Conservation (phyloP, 257 asterid species). For the Nicotiana otophora region DNA sequence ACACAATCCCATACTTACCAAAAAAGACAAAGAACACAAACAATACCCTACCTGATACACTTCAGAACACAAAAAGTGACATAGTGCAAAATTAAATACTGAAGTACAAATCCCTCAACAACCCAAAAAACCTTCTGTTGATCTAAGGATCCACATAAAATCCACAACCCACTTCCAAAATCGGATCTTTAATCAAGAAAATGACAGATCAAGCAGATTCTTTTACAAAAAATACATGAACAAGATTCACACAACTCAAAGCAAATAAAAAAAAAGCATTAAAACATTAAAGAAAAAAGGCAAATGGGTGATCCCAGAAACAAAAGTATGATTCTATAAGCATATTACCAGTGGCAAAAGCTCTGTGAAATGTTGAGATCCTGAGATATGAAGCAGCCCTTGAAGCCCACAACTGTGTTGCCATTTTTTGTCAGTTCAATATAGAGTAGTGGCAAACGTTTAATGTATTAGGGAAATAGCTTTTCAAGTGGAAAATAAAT, state of each 20-base stretch:
- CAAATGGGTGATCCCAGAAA: neutral
- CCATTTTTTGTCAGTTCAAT: slow-evolving; percentile 36
- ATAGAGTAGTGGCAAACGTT: neutral
- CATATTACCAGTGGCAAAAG: slow-evolving; percentile 72
- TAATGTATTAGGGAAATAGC: neutral
- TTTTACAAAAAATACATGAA: slow-evolving; percentile 3
- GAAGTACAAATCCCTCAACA: neutral
- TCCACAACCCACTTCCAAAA: slow-evolving; percentile 15
- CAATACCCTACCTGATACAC: neutral
- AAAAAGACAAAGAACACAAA: neutral
- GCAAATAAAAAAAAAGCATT: neutral
- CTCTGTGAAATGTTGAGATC: slow-evolving; percentile 72
- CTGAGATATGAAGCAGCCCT: slow-evolving; percentile 73
- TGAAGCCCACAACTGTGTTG: slow-evolving; percentile 73
- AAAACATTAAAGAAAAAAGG: neutral
- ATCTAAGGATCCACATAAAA: slow-evolving; percentile 10
- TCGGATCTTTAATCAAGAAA: slow-evolving; percentile 37
- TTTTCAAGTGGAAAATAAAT: neutral
- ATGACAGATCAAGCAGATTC: slow-evolving; percentile 34
- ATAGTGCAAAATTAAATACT: neutral
- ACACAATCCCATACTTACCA: neutral
- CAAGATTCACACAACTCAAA: slow-evolving; percentile 13
- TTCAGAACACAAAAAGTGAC: neutral
- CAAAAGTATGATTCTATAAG: neutral
- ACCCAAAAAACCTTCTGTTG: slow-evolving; percentile 15